Conservation (phyloP, 306 rosid species). For the Comarum palustre region DNA sequence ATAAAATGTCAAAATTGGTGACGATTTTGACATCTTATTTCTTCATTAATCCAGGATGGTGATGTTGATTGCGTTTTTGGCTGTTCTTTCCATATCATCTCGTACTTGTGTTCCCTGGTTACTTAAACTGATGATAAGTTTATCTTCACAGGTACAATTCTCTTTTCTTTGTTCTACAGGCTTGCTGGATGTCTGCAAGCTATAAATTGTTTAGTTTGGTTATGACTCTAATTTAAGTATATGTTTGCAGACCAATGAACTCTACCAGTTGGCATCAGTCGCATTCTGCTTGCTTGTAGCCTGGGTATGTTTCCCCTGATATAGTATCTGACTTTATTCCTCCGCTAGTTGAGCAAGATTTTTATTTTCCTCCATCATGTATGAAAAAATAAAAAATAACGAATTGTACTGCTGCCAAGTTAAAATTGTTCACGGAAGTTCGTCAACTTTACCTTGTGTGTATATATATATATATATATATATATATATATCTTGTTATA, state of each 20-base stretch:
- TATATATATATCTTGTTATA: neutral
- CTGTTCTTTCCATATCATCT: constrained; percentile 67
- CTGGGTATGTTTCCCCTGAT: constrained; percentile 62
- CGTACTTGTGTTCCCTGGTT: constrained; percentile 89
- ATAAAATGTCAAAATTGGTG: neutral
- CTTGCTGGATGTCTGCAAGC: constrained; percentile 8
- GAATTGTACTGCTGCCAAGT: neutral
- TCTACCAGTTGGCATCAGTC: constrained; percentile 93
- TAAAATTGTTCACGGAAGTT: neutral
- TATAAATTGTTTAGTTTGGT: constrained; percentile 10
- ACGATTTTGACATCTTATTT: constrained; percentile 16
- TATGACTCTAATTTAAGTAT: neutral
- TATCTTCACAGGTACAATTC: constrained; percentile 84
- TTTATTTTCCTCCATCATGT: neutral
- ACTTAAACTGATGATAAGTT: constrained; percentile 87
- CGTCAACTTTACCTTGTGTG: neutral
- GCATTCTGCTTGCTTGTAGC: constrained; percentile 99
- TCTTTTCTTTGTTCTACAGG: constrained; percentile 23
- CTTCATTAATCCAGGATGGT: constrained; percentile 56
- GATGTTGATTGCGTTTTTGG: constrained; percentile 66
- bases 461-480: neutral
- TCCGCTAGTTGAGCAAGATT: neutral
- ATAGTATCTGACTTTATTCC: neutral
- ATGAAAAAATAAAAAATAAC: neutral
- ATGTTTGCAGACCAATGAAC: constrained; percentile 89